Evolutionary conservation across 768 basidiomycete genomes (phyloP).

Genomic region (Lactarius psammicola): DNA sequence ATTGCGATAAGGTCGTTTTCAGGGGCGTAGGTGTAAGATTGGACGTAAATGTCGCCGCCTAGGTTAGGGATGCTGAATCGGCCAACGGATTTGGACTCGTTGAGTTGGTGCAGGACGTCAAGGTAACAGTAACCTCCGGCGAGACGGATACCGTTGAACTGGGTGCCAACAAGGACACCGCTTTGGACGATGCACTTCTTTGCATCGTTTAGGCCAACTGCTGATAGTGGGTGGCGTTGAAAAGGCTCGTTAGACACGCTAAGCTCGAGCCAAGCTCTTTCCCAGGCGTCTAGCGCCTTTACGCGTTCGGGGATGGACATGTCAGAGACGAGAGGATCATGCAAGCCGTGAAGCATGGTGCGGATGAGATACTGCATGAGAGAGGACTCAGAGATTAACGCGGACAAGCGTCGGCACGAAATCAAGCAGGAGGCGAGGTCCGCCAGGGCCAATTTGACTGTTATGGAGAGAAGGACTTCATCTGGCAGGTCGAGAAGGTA

Average conservation of each 20-base stretch:
- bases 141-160: neutral
- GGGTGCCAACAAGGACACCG: constrained; percentile 10
- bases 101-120: constrained; percentile 2
- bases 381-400: constrained; percentile 8
- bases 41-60: constrained; percentile 6
- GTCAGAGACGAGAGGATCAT: constrained; percentile 10
- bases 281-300: constrained; percentile 14
- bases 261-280: constrained; percentile 16
- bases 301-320: constrained; percentile 16
- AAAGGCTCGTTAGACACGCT: neutral
- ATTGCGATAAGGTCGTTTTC: constrained; percentile 21
- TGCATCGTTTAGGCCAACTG: neutral
- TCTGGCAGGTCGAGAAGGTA: constrained; percentile 17
- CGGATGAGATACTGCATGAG: constrained; percentile 24
- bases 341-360: constrained; percentile 15
- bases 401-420: constrained; percentile 11
- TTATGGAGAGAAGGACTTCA: constrained; percentile 15
- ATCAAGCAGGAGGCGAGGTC: constrained; percentile 10
- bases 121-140: constrained; percentile 15
- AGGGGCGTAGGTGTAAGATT: constrained; percentile 12
- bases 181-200: constrained; percentile 10
- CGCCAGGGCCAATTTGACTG: neutral
- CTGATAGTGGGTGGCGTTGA: constrained; percentile 4
- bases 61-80: constrained; percentile 11
- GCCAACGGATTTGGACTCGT: neutral